Base-by-base conservation (phyloP, 2,329 filamentous ascomycete genomes). In the Aspergillus bombycis region DNA sequence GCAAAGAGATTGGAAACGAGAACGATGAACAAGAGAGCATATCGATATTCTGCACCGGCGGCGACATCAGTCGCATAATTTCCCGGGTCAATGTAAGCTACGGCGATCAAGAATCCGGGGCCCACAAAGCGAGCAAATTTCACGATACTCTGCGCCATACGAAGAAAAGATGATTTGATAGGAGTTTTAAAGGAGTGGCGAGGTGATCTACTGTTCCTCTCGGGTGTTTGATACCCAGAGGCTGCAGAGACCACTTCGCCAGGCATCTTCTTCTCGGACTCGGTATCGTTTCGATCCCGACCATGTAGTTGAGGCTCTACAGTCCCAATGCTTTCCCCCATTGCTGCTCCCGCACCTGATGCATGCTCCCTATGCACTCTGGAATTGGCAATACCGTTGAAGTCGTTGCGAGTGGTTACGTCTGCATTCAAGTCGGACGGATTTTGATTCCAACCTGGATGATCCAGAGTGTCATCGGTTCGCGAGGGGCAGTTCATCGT, bases 401-500 rank as follows among this genome's bases (percentile, higher is more conserved):
- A 78, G 70, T 89, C 87, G 67, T 85, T 84, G 62, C 85, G 80
- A 7, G 87, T 90, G 3, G 87, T 90, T 38, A 83, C 78, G 72
- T 89, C 87, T n/a, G 82, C 81, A 62, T 83, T 84, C 61, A 90
- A 76, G 2, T 80, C 78, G 61, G 83, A 79, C 1, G 88, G 88
- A 66, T 81, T 89, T 75, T 90, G 88, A 71, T 90, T 90, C 78
- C 83, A 88, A 59, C 80, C 81, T 26, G 82, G 81, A 58, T 85
- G 82, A 56, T 81, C 79, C 57, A 82, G 74, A 34, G 82, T 79
- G 62, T 86, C 82, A 64, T 90, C 87, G 36, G 82, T 86, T 68
- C 86, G 81, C 7, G 87, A 89, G 62, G 88, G 87, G 73, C 87
- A 89, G 71, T 90, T 90, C 88, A 90, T 90, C 57, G 60, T 59